Evolutionary conservation across 345 rosid species (phyloP).

Genomic region (Aurinia saxatilis): DNA sequence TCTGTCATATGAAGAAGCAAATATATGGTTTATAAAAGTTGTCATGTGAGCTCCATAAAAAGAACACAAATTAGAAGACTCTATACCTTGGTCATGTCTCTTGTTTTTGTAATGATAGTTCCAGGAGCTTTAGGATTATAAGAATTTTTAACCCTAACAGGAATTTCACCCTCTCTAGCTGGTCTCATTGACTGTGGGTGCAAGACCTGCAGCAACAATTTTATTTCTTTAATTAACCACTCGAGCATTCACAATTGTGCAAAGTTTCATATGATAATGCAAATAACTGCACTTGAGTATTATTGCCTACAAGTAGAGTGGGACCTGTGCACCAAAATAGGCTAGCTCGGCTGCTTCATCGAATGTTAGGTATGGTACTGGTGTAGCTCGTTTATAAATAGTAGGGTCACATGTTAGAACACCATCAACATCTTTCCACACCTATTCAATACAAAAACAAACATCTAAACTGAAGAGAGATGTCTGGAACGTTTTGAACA

Average conservation of each 20-base stretch:
- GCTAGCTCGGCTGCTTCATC: constrained; percentile 99
- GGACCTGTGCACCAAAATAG: constrained; percentile 96
- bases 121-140: constrained; percentile 96
- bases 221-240: not conserved
- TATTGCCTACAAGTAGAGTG: constrained; percentile 9
- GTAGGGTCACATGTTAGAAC: constrained; percentile 98
- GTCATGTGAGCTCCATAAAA: not conserved
- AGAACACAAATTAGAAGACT: not conserved
- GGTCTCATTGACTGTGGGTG: constrained; percentile 99
- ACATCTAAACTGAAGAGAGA: constrained; percentile 4
- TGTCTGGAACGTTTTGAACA: not conserved
- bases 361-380: constrained; percentile 85
- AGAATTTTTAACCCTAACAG: constrained; percentile 98
- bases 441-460: constrained; percentile 38
- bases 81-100: constrained; percentile 93
- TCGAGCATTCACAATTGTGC: not conserved
- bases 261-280: not conserved
- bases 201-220: constrained; percentile 52
- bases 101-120: constrained; percentile 75
- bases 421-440: constrained; percentile 99
- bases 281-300: not conserved
- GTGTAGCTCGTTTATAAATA: constrained; percentile 62
- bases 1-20: constrained; percentile 42
- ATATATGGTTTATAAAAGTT: not conserved
- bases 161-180: constrained; percentile 94